Conservation (phyloP, 2,329 filamentous ascomycete genomes). For the Fusarium lyarnte region DNA sequence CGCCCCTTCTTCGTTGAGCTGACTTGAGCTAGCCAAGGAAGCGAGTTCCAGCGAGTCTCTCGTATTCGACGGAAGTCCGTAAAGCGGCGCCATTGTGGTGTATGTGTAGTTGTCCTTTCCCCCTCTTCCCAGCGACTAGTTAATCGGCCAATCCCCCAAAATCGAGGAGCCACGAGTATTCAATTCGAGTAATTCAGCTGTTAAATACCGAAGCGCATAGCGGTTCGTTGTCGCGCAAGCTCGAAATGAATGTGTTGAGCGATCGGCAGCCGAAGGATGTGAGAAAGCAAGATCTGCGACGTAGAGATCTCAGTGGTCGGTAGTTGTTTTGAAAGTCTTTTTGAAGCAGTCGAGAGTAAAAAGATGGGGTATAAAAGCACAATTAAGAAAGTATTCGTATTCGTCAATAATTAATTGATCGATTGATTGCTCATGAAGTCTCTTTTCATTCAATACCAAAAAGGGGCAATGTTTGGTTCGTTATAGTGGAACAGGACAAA, state of each 20-base stretch:
- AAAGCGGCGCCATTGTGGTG: slow-evolving; percentile 54
- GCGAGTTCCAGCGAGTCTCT: slow-evolving; percentile 97
- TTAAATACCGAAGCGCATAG: slow-evolving; percentile 43
- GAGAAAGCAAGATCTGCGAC: slow-evolving; percentile 23
- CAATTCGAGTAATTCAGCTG: slow-evolving; percentile 13
- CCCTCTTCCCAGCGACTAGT: slow-evolving; percentile 6
- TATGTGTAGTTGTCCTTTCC: slow-evolving; percentile 1
- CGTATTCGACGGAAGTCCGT: slow-evolving; percentile 57
- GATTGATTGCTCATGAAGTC: slow-evolving; percentile 21
- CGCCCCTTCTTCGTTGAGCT: slow-evolving; percentile 61
- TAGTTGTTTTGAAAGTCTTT: slow-evolving; percentile 10
- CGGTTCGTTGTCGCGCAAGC: slow-evolving; percentile 17
- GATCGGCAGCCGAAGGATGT: slow-evolving; percentile 9
- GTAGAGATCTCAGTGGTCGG: slow-evolving; percentile 1
- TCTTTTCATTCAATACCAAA: slow-evolving; percentile 35
- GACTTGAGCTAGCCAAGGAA: slow-evolving; percentile 86
- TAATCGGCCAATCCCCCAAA: slow-evolving; percentile 6
- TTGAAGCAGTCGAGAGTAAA: slow-evolving; percentile 23
- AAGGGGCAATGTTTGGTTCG: slow-evolving; percentile 17
- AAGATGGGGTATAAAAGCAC: slow-evolving; percentile 24
- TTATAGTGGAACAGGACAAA: slow-evolving; percentile 27
- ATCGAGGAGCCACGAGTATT: slow-evolving; percentile 13
- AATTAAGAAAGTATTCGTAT: slow-evolving; percentile 20
- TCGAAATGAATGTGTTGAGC: not conserved
- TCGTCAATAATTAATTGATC: slow-evolving; percentile 4